Evolutionary conservation across 2,329 filamentous ascomycete genomes (phyloP).

Genomic region (Cercospora janseana): DNA sequence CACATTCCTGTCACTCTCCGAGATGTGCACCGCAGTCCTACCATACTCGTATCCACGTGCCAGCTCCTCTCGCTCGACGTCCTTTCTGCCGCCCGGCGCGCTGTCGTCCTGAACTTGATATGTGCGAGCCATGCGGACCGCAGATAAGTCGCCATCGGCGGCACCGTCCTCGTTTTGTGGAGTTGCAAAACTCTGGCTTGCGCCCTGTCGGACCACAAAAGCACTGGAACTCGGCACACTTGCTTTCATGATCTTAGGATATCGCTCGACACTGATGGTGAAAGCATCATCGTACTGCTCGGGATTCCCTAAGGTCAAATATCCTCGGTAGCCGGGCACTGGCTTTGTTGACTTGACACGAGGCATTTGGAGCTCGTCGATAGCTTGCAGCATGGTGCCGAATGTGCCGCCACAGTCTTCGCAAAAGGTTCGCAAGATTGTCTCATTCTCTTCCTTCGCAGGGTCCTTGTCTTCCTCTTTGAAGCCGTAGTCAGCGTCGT

Average conservation of each 20-base stretch:
- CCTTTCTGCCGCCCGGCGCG: slow-evolving; percentile 73
- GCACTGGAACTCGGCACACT: slow-evolving; percentile 72
- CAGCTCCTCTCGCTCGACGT: slow-evolving; percentile 77
- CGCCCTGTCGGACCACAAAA: slow-evolving; percentile 62
- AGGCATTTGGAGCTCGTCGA: slow-evolving; percentile 75
- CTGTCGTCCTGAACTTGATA: slow-evolving; percentile 78
- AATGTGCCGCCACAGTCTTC: slow-evolving; percentile 69
- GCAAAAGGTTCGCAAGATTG: slow-evolving; percentile 61
- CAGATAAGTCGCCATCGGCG: slow-evolving; percentile 53
- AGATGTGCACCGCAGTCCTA: slow-evolving; percentile 85
- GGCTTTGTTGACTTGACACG: slow-evolving; percentile 72
- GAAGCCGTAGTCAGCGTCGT: slow-evolving; percentile 82
- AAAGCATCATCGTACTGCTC: slow-evolving; percentile 71
- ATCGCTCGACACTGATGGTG: slow-evolving; percentile 83
- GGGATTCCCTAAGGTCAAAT: slow-evolving; percentile 75
- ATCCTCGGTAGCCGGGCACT: slow-evolving; percentile 75
- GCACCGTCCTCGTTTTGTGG: slow-evolving; percentile 35
- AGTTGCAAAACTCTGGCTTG: slow-evolving; percentile 55
- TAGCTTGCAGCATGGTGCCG: slow-evolving; percentile 82
- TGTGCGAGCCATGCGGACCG: slow-evolving; percentile 71
- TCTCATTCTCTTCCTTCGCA: slow-evolving; percentile 73
- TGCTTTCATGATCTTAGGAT: slow-evolving; percentile 79
- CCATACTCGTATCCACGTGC: slow-evolving; percentile 96
- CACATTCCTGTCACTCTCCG: slow-evolving; percentile 78
- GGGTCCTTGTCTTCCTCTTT: slow-evolving; percentile 83